Conservation (phyloP, 2,329 filamentous ascomycete genomes). For the Aspergillus sp. region DNA sequence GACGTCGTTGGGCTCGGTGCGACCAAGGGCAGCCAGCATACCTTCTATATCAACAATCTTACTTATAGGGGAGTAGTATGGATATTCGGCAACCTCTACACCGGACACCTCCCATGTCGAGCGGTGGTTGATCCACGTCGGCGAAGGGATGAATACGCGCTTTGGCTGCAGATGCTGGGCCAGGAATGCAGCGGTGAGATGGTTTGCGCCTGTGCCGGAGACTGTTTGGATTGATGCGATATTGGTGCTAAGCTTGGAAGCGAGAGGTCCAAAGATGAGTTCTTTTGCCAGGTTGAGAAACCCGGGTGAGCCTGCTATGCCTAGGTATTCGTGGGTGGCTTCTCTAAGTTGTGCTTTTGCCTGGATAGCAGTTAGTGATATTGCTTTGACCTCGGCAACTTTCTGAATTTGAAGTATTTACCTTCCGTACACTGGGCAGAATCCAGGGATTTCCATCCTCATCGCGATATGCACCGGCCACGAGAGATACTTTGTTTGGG, state of each 20-base stretch:
- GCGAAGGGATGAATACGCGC: slow-evolving; percentile 85
- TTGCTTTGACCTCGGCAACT: too few species aligned
- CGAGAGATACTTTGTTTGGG: slow-evolving; percentile 80
- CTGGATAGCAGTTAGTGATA: too few species aligned
- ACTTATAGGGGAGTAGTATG: slow-evolving; percentile 75
- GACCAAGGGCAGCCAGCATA: slow-evolving; percentile 80
- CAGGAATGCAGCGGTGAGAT: slow-evolving; percentile 88
- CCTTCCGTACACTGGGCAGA: slow-evolving; percentile 87
- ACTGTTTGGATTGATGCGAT: slow-evolving; percentile 83
- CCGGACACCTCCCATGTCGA: slow-evolving; percentile 80
- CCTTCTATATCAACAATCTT: slow-evolving; percentile 43
- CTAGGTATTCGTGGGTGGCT: slow-evolving; percentile 80
- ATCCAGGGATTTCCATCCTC: slow-evolving; percentile 94
- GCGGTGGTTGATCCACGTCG: slow-evolving; percentile 97
- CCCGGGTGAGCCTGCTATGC: slow-evolving; percentile 78
- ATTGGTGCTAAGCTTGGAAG: slow-evolving; percentile 35
- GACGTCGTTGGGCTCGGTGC: slow-evolving; percentile 76
- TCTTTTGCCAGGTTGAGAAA: slow-evolving; percentile 86
- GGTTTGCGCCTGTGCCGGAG: slow-evolving; percentile 92
- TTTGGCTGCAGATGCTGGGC: slow-evolving; percentile 74
- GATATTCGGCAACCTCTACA: slow-evolving; percentile 77
- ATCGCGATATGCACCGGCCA: slow-evolving; percentile 86
- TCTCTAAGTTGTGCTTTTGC: too few species aligned
- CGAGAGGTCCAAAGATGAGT: slow-evolving; percentile 62
- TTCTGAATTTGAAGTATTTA: slow-evolving; percentile 45